Base-by-base conservation (phyloP, 1,139 yeast genomes). In the Geotrichum cucujoidarum region DNA sequence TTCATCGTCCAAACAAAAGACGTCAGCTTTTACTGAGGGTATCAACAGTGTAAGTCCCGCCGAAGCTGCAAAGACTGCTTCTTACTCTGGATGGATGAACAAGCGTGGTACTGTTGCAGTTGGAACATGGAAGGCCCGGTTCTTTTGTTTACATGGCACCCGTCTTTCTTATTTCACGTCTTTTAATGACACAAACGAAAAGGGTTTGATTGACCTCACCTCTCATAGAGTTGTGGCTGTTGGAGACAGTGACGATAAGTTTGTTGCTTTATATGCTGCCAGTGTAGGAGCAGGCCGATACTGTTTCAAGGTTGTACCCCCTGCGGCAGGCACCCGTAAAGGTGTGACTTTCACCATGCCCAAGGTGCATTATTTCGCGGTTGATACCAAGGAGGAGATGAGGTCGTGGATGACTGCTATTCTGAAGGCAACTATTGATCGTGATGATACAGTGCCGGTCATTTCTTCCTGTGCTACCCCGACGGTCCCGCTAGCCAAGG, bases 261-360 rank as follows among this genome's bases (percentile, higher is more conserved):
- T 86, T 53, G 81, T 88, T 42, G 86, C 96, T 0, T 69, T 90
- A 49, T 86, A 86, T 68, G 97, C 97, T 1, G 92, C 96, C 1
- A 81, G 94, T 32, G 85, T 95, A 3, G 96, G 97, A n/a, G 85
- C 86, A 47, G 97, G 97, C 16, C 75, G 95, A 41, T 87, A 80
- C 63, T 89, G 96, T 61, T 92, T 92, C 71, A 92, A 92, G 66
- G 66, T 92, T n/a, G 81, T 90, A 1, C 99, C 99, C 3, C 99
- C 99, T 0, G 95, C 95, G 1, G 97, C 98, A 0, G 98, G 98
- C 0, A 87, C 92, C 53, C 82, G 83, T 57, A 90, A 90, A 67
- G 97, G 97, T 0, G 77, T 92, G 49, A 89, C 96, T 0, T 94
- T 94, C 64, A 94, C 99, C 0, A 96, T 90, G 57, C 98, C 96